Conservation (phyloP, 139 green algal species). For the Diplosphaera chodatii region DNA sequence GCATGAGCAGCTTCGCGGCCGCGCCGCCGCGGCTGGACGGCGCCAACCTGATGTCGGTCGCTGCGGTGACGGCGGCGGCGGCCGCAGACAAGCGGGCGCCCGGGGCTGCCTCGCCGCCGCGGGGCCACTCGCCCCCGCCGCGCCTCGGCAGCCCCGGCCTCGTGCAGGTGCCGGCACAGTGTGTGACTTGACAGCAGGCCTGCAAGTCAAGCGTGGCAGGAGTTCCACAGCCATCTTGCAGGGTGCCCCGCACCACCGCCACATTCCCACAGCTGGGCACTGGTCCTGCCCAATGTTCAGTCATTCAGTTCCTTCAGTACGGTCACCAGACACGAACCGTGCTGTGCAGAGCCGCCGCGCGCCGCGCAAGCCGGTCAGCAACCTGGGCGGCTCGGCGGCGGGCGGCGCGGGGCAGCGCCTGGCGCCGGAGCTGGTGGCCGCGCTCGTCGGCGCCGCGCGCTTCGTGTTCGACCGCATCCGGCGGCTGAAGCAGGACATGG, state of each 20-base stretch:
- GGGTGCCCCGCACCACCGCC: too few species aligned
- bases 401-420: not conserved
- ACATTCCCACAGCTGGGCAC: too few species aligned
- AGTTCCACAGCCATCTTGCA: too few species aligned
- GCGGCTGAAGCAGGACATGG: conserved; percentile 18
- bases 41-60: not conserved
- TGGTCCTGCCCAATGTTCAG: too few species aligned
- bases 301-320: too few species aligned
- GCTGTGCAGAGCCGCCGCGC: too few species aligned
- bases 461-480: conserved; percentile 22
- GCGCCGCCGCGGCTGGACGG: not conserved
- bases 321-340: too few species aligned
- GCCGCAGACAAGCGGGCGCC: too few species aligned
- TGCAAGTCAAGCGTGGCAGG: too few species aligned
- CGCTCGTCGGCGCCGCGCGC: conserved; percentile 5
- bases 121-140: not conserved
- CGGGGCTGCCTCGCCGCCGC: not conserved
- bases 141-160: conserved; percentile 1
- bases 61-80: not conserved
- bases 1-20: not conserved
- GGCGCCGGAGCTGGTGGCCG: not conserved
- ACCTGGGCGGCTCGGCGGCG: not conserved
- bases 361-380: not conserved
- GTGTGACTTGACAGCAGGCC: too few species aligned
- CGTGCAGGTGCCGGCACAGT: not conserved